These are phyloP conservation scores for Globisporangium abappressorium DNA, from an alignment of 352 stramenopile genomes.

Conservation along the genomic window DNA sequence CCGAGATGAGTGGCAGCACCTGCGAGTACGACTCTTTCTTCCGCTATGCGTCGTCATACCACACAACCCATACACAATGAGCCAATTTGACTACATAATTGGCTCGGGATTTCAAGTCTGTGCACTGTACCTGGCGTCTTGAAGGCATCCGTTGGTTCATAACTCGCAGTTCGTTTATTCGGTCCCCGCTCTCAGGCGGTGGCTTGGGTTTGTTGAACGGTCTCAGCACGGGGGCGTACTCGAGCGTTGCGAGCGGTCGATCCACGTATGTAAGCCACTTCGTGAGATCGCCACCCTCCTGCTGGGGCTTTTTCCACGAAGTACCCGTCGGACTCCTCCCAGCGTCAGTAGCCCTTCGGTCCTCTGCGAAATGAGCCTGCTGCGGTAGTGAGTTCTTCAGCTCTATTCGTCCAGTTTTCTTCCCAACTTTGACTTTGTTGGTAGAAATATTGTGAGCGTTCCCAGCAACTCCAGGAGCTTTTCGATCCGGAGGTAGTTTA, in stretches of 20 bases:
- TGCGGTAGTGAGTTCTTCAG: not conserved
- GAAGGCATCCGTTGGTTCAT: not conserved
- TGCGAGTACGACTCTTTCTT: slow-evolving; percentile 6
- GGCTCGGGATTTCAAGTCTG: not conserved
- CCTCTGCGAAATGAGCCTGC: not conserved
- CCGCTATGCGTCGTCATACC: not conserved
- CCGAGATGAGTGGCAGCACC: slow-evolving; percentile 1
- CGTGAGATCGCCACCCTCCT: not conserved
- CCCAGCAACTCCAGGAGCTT: not conserved
- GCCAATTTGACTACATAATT: not conserved
- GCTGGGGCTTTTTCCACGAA: slow-evolving; percentile 2
- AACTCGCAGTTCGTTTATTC: not conserved
- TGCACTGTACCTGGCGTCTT: slow-evolving; percentile 2
- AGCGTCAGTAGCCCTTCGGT: not conserved
- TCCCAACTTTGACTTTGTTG: not conserved
- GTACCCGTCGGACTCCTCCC: not conserved
- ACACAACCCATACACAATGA: not conserved
- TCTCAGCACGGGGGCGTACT: slow-evolving; percentile 9
- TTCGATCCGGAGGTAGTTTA: not conserved
- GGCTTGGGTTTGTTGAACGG: slow-evolving; percentile 2
- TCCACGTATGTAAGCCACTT: slow-evolving; percentile 17
- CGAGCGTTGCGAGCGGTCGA: not conserved
- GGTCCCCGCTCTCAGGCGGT: not conserved
- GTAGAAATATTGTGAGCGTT: not conserved
- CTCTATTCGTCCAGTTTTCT: slow-evolving; percentile 1